Evolutionary conservation across 371 early-diverging fungal genomes (phyloP), one percentile per base, ranked within the genome.

Genomic region (Funneliformis caledonium): DNA sequence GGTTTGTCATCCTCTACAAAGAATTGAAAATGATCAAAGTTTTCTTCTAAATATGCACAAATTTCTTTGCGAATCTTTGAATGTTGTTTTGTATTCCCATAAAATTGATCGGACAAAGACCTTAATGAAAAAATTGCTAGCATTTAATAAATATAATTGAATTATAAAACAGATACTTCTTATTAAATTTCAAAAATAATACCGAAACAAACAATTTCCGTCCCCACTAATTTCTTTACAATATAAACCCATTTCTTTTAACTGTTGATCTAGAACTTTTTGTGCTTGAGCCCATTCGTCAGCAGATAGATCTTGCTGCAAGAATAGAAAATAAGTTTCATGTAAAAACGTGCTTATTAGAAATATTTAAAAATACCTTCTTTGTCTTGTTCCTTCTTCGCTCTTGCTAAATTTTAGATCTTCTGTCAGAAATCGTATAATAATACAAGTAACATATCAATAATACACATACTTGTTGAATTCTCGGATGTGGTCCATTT

Each of bases 201-300:
- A 88, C 90, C 93, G 87, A 83, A 94, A 95, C 62, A 94, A 84
- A 83, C 97, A 96, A 86, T 96, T 96, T 73, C 96, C 96, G 82
- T 96, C 96, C 48, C 96, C 95, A 33, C 87, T 82, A 65, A 95
- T 92, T 79, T 93, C 93, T 79, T 92, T 94, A 70, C 89, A 90
- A 70, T 89, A 82, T 60, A 86, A 59, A 37, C 75, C 56, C 26
- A 56, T 1, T 74, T 31, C n/a, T 56, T 59, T 74, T 22, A 74
- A 52, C 31, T 74, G 75, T 74, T 56, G 75, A 22, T 64, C 64
- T 31, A 64, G 19, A 26, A 26, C 64, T 14, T 33, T 14, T 64
- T 64, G 64, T 64, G 64, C 31, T 22, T 12, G 22, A 31, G 64
- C 26, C 22, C 33, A 64, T 33, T 64, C 33, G 64, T 64, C 64